phyloP scores from a whole-genome alignment of 2,329 filamentous ascomycete genomes.

The Aureobasidium uvarum region DNA sequence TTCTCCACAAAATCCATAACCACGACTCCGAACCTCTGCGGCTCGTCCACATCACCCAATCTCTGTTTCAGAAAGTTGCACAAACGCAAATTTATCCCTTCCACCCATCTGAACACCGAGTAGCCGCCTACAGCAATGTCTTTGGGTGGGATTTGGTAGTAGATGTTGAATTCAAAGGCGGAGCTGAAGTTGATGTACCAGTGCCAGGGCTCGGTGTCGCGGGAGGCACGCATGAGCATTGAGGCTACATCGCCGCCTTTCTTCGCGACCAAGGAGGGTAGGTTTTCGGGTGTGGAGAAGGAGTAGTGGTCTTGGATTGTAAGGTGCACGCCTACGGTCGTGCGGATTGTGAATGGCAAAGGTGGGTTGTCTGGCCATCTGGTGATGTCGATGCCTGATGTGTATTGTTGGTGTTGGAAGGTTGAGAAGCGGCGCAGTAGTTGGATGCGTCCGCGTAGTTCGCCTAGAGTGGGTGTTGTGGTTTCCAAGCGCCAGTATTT shows the following conservation, averaged over 20 bases:
- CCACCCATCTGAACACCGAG: conserved; percentile 45
- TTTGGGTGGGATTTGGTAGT: conserved; percentile 38
- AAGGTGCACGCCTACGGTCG: conserved; percentile 40
- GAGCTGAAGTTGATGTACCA: conserved; percentile 50
- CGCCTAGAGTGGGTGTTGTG: conserved; percentile 37
- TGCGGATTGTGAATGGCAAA: conserved; percentile 41
- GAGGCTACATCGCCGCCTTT: conserved; percentile 44
- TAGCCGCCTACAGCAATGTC: conserved; percentile 48
- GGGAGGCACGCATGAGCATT: conserved; percentile 41
- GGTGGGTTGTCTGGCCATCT: conserved; percentile 40
- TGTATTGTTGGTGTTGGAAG: conserved; percentile 28
- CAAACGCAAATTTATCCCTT: conserved; percentile 46
- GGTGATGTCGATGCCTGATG: conserved; percentile 39
- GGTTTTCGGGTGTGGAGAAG: conserved; percentile 41
- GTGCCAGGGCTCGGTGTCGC: conserved; percentile 31
- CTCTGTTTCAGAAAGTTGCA: conserved; percentile 36
- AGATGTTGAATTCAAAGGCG: conserved; percentile 46
- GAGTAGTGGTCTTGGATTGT: conserved; percentile 52
- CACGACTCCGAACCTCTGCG: conserved; percentile 38
- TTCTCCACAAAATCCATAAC: conserved; percentile 41
- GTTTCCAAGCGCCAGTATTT: conserved; percentile 38
- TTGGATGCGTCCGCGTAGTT: conserved; percentile 40
- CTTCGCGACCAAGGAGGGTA: conserved; percentile 42
- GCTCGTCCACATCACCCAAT: conserved; percentile 29
- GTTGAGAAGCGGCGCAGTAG: conserved; percentile 38